Conservation (phyloP, 75 land plant genomes). For the Gnetum montanum region DNA sequence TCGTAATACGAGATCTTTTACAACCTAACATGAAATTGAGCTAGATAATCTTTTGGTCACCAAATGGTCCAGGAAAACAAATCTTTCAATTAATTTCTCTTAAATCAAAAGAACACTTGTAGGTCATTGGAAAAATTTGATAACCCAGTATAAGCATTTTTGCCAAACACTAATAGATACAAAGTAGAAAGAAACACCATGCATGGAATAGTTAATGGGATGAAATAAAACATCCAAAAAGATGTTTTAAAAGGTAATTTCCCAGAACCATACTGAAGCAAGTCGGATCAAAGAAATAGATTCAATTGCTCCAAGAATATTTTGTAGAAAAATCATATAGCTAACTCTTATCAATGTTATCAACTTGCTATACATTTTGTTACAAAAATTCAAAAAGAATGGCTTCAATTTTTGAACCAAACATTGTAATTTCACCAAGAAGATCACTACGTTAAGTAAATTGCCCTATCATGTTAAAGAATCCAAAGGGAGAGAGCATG, state of each 20-base stretch:
- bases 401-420: neutral
- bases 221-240: neutral
- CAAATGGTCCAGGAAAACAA: too few relatives aligned
- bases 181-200: too few relatives aligned
- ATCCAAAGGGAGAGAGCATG: neutral
- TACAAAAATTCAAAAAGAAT: neutral
- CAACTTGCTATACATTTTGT: neutral
- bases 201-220: too few relatives aligned
- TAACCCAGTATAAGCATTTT: too few relatives aligned
- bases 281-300: neutral
- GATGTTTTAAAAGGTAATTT: constrained; percentile 2
- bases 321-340: neutral
- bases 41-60: too few relatives aligned
- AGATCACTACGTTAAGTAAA: too few relatives aligned
- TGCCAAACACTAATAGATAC: too few relatives aligned
- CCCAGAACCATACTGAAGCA: neutral
- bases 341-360: neutral
- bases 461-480: neutral
- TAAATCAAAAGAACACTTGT: too few relatives aligned
- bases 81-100: too few relatives aligned
- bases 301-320: neutral
- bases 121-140: too few relatives aligned
- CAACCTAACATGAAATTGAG: too few relatives aligned
- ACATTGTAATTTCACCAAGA: neutral
- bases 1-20: too few relatives aligned